These are phyloP conservation scores for Stagonosporopsis tanaceti DNA, from an alignment of 2,329 filamentous ascomycete species.

Conservation along the genomic window DNA sequence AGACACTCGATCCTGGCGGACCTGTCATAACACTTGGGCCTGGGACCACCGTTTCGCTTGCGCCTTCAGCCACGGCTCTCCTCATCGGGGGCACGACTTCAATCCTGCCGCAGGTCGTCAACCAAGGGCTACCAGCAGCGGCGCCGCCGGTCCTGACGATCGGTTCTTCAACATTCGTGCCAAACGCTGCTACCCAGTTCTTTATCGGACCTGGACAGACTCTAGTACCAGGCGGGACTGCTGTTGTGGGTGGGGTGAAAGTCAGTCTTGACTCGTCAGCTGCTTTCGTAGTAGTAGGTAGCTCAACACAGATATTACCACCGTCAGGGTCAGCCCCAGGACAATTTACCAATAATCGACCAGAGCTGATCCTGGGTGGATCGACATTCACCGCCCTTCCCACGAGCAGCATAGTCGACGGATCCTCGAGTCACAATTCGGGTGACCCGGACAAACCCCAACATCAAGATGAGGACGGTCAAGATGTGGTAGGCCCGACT, in stretches of 20 bases:
- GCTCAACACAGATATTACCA: conserved; percentile 38
- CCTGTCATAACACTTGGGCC: conserved; percentile 48
- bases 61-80: conserved; percentile 39
- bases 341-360: neutral
- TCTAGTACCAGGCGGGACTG: conserved; percentile 51
- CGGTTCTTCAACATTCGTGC: conserved; percentile 51
- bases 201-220: conserved; percentile 51
- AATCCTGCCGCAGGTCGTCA: conserved; percentile 26
- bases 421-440: neutral
- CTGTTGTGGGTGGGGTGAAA: conserved; percentile 48
- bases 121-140: conserved; percentile 11
- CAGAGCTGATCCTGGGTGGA: conserved; percentile 2
- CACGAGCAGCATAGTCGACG: neutral
- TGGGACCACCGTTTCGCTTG: conserved; percentile 39
- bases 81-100: conserved; percentile 39
- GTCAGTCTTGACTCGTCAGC: conserved; percentile 53
- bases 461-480: neutral
- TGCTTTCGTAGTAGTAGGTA: conserved; percentile 51
- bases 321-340: neutral
- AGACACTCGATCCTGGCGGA: conserved; percentile 48
- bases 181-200: conserved; percentile 58
- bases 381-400: conserved; percentile 25
- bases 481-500: conserved; percentile 17
- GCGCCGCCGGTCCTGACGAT: conserved; percentile 52
- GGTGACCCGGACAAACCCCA: neutral